These are phyloP conservation scores for Funneliformis geosporum DNA, from an alignment of 192 early-diverging fungal genomes.

Conservation along the genomic window DNA sequence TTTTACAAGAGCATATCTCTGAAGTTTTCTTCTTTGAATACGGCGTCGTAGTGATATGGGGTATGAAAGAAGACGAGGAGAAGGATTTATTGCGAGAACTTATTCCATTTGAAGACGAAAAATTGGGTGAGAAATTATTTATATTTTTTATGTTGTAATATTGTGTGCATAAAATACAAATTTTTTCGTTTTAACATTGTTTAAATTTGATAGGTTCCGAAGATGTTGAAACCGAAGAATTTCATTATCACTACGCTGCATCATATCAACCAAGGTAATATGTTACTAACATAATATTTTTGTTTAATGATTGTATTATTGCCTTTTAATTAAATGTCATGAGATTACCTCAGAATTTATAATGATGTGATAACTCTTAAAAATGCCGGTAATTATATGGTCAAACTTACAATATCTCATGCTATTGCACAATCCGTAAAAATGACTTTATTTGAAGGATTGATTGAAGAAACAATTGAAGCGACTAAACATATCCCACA, in stretches of 20 bases:
- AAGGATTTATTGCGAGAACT: conserved; percentile 72
- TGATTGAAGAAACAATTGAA: conserved; percentile 92
- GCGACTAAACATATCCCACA: conserved; percentile 87
- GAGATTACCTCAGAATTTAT: conserved; percentile 68
- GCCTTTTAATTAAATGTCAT: background rate
- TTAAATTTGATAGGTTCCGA: conserved; percentile 49
- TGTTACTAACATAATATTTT: background rate
- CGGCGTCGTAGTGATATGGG: conserved; percentile 96
- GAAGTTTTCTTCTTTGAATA: conserved; percentile 93
- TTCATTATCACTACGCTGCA: conserved; percentile 76
- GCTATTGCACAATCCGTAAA: conserved; percentile 95
- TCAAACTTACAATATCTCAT: conserved; percentile 94
- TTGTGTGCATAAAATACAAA: background rate
- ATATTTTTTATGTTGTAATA: conserved; percentile 37
- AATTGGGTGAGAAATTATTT: conserved; percentile 49
- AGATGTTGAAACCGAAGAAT: conserved; percentile 80
- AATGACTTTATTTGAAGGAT: conserved; percentile 86
- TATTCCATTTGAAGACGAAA: conserved; percentile 73
- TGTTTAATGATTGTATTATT: conserved; percentile 5
- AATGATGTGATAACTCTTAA: conserved; percentile 88
- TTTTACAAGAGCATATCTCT: conserved; percentile 40
- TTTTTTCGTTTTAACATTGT: background rate
- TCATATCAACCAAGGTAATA: conserved; percentile 59
- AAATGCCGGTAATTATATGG: conserved; percentile 77
- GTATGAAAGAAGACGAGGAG: conserved; percentile 85